Evolutionary conservation across 106 monocot species (phyloP).

Genomic region (Vanilla planifolia): DNA sequence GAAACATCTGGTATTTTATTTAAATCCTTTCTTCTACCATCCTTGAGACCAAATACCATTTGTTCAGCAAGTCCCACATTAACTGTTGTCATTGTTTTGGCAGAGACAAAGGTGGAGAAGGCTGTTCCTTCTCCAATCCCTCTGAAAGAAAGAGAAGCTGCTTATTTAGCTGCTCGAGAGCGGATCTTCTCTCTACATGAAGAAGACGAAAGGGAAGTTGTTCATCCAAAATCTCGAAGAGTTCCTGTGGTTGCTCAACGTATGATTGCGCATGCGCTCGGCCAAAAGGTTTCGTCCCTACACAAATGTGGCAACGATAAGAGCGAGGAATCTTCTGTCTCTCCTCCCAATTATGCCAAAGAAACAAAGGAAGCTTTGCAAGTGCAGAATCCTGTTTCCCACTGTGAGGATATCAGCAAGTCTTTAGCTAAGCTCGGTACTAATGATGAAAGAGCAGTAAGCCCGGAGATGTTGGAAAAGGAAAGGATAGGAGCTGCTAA

Average conservation of each 20-base stretch:
- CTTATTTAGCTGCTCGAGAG: constrained; percentile 78
- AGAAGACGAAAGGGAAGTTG: constrained; percentile 24
- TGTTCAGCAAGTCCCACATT: too few species aligned
- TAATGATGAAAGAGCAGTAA: background rate
- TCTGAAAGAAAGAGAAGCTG: constrained; percentile 70
- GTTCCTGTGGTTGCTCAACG: constrained; percentile 72
- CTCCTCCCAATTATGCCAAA: background rate
- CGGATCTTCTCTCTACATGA: constrained; percentile 63
- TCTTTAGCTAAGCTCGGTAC: background rate
- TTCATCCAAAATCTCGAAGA: constrained; percentile 37
- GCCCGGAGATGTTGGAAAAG: constrained; percentile 29
- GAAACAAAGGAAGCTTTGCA: background rate
- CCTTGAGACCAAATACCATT: too few species aligned
- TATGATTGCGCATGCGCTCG: constrained; percentile 97
- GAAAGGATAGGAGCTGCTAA: constrained; percentile 72
- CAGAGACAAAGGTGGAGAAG: constrained; percentile 9
- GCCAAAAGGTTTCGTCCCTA: constrained; percentile 26
- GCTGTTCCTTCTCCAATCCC: constrained; percentile 22
- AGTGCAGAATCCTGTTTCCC: background rate
- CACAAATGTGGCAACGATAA: constrained; percentile 2
- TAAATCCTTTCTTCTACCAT: too few species aligned
- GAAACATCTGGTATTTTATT: constrained; percentile 32
- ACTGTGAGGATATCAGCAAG: background rate
- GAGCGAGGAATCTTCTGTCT: background rate
- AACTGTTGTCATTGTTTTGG: background rate